Base-by-base conservation (phyloP, 148 eudicot genomes). In the Silene conica region DNA sequence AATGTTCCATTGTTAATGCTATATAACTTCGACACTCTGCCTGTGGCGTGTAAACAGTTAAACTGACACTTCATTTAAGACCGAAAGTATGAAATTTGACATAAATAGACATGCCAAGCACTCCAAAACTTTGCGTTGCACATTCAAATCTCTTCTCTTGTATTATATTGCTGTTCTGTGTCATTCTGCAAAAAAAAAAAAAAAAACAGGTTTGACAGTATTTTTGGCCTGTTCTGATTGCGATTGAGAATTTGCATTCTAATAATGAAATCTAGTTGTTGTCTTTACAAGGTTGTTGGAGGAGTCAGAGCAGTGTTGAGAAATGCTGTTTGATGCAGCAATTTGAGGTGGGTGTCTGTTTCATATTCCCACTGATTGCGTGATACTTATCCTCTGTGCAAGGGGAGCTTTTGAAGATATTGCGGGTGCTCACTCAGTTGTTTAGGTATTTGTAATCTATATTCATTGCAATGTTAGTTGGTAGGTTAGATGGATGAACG, bases 371-470 rank as follows among this genome's bases (percentile, higher is more conserved):
- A 5, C 23, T 26, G 60, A 45, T 6, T 8, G 18, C 52, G 46
- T 45, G 54, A 67, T 63, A 13, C 8, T 26, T 60, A 18, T 41
- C 45, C 26, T 54, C 21, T 56, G 20, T 18, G 66, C 60, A 43
- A 23, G 28, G 67, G 52, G 73, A 75, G 48, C 48, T 56, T 38
- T 34, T 38, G 57, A 19, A 64, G 41, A 34, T 67, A 62, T 34
- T 16, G 25, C 55, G 69, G 46, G 77, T 54, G 67, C 43, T 38
- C 26, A 55, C 55, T 75, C 55, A 28, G 11, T 61, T 31, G 46
- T 57, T 34, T 67, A 75, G 77, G 63, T 56, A 74, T 56, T 56
- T 75, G 55, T 31, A 75, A 66, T 67, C 65, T 22, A 9, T 46
- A 48, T 73, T 20, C 5, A 7, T 20, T 41, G 21, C 57, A 15